Evolutionary conservation across 768 basidiomycete genomes (phyloP).

Genomic region (Nidula microcarpa): DNA sequence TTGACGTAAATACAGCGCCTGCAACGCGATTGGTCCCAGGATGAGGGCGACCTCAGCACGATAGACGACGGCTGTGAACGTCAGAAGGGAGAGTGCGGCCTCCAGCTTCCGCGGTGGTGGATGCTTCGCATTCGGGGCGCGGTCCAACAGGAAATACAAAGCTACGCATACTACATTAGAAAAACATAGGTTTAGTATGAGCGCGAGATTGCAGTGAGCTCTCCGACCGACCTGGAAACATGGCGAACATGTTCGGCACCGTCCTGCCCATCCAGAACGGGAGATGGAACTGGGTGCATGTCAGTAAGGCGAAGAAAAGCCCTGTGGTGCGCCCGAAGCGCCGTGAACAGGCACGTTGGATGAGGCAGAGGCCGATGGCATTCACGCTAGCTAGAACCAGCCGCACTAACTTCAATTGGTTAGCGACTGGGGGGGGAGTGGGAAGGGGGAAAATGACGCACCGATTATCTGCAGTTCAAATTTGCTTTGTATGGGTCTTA

Average conservation of each 20-base stretch:
- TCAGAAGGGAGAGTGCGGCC: conserved; percentile 55
- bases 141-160: conserved; percentile 42
- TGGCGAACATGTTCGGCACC: conserved; percentile 90
- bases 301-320: conserved; percentile 63
- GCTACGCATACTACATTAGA: conserved; percentile 53
- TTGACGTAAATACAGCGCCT: conserved; percentile 40
- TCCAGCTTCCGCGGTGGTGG: conserved; percentile 29
- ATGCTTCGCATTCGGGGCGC: conserved; percentile 32
- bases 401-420: conserved; percentile 49
- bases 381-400: conserved; percentile 67
- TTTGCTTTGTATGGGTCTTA: conserved; percentile 51
- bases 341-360: conserved; percentile 57
- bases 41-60: conserved; percentile 78
- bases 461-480: conserved; percentile 69
- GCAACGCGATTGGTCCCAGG: conserved; percentile 57
- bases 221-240: conserved; percentile 61
- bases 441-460: conserved; percentile 26
- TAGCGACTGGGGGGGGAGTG: background rate
- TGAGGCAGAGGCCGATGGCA: conserved; percentile 53
- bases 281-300: conserved; percentile 83
- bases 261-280: conserved; percentile 94
- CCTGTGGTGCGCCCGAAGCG: conserved; percentile 64
- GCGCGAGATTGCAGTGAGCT: conserved; percentile 1
- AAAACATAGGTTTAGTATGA: background rate
- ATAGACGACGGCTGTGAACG: conserved; percentile 65